These are phyloP conservation scores for Amoebophrya sp. DNA, from an alignment of 169 alveolate genomes.

Conservation along the genomic window DNA sequence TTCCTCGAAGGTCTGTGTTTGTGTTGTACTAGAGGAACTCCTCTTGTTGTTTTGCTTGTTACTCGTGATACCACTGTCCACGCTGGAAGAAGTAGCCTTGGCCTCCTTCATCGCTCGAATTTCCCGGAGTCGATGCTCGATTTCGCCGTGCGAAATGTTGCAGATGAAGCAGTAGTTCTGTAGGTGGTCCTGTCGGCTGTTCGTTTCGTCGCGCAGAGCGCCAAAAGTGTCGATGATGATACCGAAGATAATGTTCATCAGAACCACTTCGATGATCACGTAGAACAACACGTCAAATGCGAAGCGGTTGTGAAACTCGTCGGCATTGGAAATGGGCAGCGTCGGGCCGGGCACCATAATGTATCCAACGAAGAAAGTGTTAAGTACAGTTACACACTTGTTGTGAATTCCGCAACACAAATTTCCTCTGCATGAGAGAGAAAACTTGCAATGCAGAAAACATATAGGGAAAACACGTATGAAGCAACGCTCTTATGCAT, in stretches of 20 bases:
- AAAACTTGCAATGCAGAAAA: too few species aligned
- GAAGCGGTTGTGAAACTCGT: neutral
- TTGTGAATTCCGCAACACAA: too few species aligned
- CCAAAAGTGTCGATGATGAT: conserved; percentile 12
- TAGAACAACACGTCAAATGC: neutral
- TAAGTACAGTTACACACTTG: too few species aligned
- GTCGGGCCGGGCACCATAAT: conserved; percentile 15
- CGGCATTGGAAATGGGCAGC: neutral
- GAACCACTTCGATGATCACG: neutral
- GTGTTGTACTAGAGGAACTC: too few species aligned
- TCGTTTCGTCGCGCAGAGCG: neutral
- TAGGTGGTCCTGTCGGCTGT: neutral
- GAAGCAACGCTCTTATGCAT: too few species aligned
- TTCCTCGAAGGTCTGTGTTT: neutral
- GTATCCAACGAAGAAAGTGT: too few species aligned
- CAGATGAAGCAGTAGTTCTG: conserved; percentile 22
- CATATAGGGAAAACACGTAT: too few species aligned
- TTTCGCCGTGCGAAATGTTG: neutral
- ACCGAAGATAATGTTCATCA: conserved; percentile 23
- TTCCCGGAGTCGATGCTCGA: neutral
- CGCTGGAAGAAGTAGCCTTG: too few species aligned
- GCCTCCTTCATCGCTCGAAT: too few species aligned
- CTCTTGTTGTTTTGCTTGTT: too few species aligned
- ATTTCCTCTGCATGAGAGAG: too few species aligned
- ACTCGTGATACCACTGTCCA: too few species aligned